Evolutionary conservation across 2,329 filamentous ascomycete species (phyloP).

Genomic region (Periglandula ipomoeae): DNA sequence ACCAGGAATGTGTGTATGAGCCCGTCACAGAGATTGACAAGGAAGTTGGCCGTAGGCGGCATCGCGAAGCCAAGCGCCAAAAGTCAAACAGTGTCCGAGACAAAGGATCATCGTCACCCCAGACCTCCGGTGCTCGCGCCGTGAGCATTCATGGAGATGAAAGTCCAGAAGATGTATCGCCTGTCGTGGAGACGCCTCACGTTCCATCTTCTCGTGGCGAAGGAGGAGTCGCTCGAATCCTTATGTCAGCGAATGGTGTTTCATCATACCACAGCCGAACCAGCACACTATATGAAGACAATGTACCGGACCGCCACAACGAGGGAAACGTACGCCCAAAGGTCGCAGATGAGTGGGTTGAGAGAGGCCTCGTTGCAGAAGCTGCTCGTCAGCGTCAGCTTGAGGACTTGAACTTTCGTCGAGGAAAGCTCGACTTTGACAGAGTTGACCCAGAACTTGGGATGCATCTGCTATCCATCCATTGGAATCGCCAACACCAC

Average conservation of each 20-base stretch:
- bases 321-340: conserved; percentile 1
- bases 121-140: neutral
- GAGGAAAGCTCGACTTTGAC: conserved; percentile 43
- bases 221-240: conserved; percentile 23
- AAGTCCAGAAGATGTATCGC: neutral
- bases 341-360: conserved; percentile 30
- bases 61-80: conserved; percentile 2
- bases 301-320: conserved; percentile 12
- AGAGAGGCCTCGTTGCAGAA: conserved; percentile 36
- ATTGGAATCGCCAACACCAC: conserved; percentile 46
- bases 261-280: conserved; percentile 41
- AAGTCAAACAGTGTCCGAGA: neutral
- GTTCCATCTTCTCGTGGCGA: neutral
- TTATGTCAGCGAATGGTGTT: conserved; percentile 29
- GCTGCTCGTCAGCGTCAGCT: conserved; percentile 37
- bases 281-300: conserved; percentile 38
- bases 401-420: conserved; percentile 36
- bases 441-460: conserved; percentile 42
- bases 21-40: conserved; percentile 20
- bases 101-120: neutral
- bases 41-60: conserved; percentile 9
- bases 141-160: no score
- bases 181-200: neutral
- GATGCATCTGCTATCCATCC: conserved; percentile 39
- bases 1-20: conserved; percentile 33